These are phyloP conservation scores for Cladosporium sp. DNA, from an alignment of 2,329 filamentous ascomycete species.

Conservation along the genomic window DNA sequence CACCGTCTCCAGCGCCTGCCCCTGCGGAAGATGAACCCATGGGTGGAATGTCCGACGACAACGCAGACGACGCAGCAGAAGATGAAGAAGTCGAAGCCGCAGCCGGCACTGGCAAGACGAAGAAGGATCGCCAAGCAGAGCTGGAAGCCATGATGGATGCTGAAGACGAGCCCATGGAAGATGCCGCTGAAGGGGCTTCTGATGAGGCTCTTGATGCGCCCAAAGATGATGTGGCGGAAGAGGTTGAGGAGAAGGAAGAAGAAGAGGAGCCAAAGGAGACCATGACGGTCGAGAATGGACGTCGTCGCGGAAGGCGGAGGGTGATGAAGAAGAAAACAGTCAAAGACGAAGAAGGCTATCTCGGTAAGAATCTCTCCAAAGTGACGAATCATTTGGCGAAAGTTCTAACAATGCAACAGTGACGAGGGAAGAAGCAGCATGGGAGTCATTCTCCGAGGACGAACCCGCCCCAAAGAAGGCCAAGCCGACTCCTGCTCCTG, in stretches of 20 bases:
- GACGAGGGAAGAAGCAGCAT: conserved; percentile 76
- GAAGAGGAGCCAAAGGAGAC: conserved; percentile 39
- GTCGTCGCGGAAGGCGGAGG: conserved; percentile 70
- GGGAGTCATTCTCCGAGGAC: conserved; percentile 94
- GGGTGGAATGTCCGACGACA: conserved; percentile 45
- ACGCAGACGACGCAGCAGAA: conserved; percentile 46
- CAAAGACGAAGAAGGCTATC: conserved; percentile 84
- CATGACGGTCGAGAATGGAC: conserved; percentile 56
- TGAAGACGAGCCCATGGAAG: conserved; percentile 34
- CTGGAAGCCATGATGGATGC: conserved; percentile 74
- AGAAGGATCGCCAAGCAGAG: conserved; percentile 62
- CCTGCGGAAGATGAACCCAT: conserved; percentile 29
- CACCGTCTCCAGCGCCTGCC: conserved; percentile 32
- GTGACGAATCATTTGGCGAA: not conserved
- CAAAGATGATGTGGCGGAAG: conserved; percentile 41
- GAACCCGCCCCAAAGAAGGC: conserved; percentile 60
- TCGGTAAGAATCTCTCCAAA: conserved; percentile 55
- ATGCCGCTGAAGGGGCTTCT: conserved; percentile 22
- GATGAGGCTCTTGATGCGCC: conserved; percentile 12
- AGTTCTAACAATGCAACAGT: conserved; percentile 52
- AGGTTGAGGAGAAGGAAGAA: conserved; percentile 52
- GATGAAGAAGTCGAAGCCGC: conserved; percentile 51
- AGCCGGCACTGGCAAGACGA: conserved; percentile 36
- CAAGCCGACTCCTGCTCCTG: conserved; percentile 40
- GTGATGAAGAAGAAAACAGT: conserved; percentile 85